These are phyloP conservation scores for Atkinsonella hypoxylon DNA, from an alignment of 2,329 filamentous ascomycete species.

Conservation along the genomic window DNA sequence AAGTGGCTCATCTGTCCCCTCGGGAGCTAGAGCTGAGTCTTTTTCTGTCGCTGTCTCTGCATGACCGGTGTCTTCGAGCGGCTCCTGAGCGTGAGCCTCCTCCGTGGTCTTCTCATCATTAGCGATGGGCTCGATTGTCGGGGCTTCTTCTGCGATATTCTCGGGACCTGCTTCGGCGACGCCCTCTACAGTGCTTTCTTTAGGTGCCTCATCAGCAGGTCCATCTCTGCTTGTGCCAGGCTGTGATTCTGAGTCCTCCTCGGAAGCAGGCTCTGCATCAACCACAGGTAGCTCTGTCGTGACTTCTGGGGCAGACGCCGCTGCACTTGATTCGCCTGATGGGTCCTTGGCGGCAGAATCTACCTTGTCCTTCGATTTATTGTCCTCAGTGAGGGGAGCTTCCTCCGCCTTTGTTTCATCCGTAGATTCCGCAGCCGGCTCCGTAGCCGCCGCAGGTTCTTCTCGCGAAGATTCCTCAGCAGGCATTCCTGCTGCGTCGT, in stretches of 20 bases:
- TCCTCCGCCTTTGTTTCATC: not conserved
- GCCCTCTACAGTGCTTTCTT: not conserved
- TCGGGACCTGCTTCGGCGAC: not conserved
- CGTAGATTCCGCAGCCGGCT: not conserved
- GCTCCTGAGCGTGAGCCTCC: not conserved
- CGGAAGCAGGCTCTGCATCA: not conserved
- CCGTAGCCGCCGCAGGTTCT: not conserved
- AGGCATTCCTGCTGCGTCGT: not conserved
- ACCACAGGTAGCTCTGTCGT: not conserved
- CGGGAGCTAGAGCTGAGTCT: not conserved
- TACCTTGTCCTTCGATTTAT: not conserved
- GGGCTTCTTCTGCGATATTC: not conserved
- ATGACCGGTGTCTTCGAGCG: not conserved
- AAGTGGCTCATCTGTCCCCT: not conserved
- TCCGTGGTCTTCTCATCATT: not conserved
- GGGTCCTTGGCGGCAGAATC: not conserved
- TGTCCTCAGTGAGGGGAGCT: not conserved
- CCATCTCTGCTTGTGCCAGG: slow-evolving; percentile 1
- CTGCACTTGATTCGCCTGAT: not conserved
- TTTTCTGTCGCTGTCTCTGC: not conserved
- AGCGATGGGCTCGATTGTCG: not conserved
- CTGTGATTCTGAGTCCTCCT: not conserved
- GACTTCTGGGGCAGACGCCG: not conserved
- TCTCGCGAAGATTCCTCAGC: not conserved
- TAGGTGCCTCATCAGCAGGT: not conserved